phyloP scores from a whole-genome alignment of 495 filamentous ascomycete species.

The Bathelium albidoporum region DNA sequence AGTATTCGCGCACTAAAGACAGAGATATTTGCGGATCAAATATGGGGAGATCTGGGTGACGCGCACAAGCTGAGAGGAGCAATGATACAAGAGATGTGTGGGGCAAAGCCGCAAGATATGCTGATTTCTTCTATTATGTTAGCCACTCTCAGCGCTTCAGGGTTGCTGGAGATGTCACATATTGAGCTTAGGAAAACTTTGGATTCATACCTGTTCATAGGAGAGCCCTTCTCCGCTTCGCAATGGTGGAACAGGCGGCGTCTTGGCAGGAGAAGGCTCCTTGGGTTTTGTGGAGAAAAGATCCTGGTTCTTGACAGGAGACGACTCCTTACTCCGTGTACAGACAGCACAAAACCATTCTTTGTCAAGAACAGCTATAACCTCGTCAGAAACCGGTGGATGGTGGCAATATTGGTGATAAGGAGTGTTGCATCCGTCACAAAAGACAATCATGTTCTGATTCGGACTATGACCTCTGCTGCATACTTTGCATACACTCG shows the following conservation, averaged over 20 bases:
- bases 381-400: conserved; percentile 62
- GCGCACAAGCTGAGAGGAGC: background rate
- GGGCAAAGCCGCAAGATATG: background rate
- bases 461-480: conserved; percentile 62
- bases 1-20: background rate
- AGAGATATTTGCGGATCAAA: background rate
- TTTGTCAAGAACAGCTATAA: conserved; percentile 53
- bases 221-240: conserved; percentile 10
- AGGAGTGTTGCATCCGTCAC: conserved; percentile 76
- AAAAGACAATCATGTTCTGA: conserved; percentile 86
- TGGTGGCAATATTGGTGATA: conserved; percentile 93
- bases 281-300: conserved; percentile 8
- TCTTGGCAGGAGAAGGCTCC: conserved; percentile 14
- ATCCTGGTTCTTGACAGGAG: background rate
- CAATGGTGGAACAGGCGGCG: conserved; percentile 7
- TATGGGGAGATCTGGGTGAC: background rate
- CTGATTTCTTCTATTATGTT: background rate
- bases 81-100: background rate
- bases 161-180: background rate
- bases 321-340: conserved; percentile 20
- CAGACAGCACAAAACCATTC: conserved; percentile 77
- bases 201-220: conserved; percentile 17
- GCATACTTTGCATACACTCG: conserved; percentile 62
- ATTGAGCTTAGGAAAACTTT: background rate
- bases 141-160: background rate